phyloP scores from a whole-genome alignment of 345 rosid species.

The Boechera retrofracta region DNA sequence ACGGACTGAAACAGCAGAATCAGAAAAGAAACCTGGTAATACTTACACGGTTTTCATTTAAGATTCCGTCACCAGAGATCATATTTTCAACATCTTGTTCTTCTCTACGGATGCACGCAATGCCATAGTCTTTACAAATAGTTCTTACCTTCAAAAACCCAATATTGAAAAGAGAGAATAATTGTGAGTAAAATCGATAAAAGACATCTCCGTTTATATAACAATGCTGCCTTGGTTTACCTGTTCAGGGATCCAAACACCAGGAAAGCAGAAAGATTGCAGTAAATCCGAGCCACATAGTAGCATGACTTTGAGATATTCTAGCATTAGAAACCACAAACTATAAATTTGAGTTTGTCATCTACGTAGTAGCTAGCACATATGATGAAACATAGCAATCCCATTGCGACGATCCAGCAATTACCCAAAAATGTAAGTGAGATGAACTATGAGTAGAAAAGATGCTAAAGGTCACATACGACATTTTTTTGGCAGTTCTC shows the following conservation, averaged over 20 bases:
- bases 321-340: constrained; percentile 47
- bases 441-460: neutral
- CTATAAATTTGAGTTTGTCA: constrained; percentile 15
- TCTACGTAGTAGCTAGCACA: neutral
- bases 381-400: neutral
- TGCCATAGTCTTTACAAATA: constrained; percentile 78
- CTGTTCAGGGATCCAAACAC: constrained; percentile 89
- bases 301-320: constrained; percentile 75
- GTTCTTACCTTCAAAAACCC: constrained; percentile 55
- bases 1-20: too few species aligned
- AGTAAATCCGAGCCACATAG: constrained; percentile 94
- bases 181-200: constrained; percentile 7
- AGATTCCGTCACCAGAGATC: constrained; percentile 54
- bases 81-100: constrained; percentile 73
- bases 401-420: neutral
- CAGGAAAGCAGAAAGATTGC: constrained; percentile 74
- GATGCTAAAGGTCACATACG: constrained; percentile 4
- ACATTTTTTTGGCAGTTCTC: constrained; percentile 2
- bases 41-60: constrained; percentile 59
- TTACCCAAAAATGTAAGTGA: neutral
- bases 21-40: neutral
- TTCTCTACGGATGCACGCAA: constrained; percentile 86
- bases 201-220: constrained; percentile 8
- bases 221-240: constrained; percentile 39
- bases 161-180: neutral